Evolutionary conservation across 108 stramenopile genomes (phyloP).

Genomic region (Cyclotella atomus): DNA sequence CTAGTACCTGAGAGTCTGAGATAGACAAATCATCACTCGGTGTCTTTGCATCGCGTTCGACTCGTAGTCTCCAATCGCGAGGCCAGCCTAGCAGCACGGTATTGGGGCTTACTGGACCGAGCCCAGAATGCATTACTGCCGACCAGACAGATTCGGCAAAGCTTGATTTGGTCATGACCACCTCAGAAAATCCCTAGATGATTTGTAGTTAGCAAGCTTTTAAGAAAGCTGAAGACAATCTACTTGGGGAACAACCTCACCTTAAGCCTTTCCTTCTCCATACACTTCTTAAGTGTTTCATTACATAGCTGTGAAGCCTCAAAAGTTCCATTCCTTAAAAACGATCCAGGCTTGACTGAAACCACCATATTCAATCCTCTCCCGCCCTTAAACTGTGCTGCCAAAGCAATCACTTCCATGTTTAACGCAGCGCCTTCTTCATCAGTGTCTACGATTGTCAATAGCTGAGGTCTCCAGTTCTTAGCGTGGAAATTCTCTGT

Average conservation of each 20-base stretch:
- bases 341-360: conserved; percentile 29
- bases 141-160: conserved; percentile 37
- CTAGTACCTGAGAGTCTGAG: conserved; percentile 7
- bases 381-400: conserved; percentile 75
- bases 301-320: conserved; percentile 22
- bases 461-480: conserved; percentile 81
- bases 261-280: conserved; percentile 50
- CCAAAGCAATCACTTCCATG: conserved; percentile 59
- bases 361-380: conserved; percentile 66
- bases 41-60: neutral
- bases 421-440: conserved; percentile 44
- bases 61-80: conserved; percentile 22
- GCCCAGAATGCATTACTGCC: conserved; percentile 63
- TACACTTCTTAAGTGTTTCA: conserved; percentile 47
- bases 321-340: conserved; percentile 13
- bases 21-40: conserved; percentile 35
- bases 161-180: conserved; percentile 21
- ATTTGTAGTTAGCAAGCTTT: neutral
- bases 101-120: conserved; percentile 81
- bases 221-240: neutral
- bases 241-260: conserved; percentile 9
- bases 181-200: conserved; percentile 51
- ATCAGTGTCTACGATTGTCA: conserved; percentile 65
- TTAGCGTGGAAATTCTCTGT: conserved; percentile 60
- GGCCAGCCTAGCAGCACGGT: conserved; percentile 55